Base-by-base conservation (phyloP, 2,329 filamentous ascomycete genomes). In the Chrysosphaeria jannelii region DNA sequence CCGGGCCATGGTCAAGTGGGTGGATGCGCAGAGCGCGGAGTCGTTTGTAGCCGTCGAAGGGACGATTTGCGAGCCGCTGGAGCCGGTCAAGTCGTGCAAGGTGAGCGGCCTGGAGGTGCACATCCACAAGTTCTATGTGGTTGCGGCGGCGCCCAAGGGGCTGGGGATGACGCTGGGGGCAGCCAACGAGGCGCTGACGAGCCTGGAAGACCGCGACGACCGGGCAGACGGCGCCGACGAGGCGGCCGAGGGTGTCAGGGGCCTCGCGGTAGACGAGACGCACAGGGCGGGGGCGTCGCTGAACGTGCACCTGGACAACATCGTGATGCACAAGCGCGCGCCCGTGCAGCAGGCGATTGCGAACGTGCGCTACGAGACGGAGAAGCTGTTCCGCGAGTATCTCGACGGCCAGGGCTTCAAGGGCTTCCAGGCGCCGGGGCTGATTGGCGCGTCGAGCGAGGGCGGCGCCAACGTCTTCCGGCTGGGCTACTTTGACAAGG, bases 1-100 rank as follows among this genome's bases (percentile, higher is more conserved):
- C 30, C 68, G 66, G 41, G 76, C 74, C 45, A 93, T 93, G 81
- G 74, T 91, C 40, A 93, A 93, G 50, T 93, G 72, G 62, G 64
- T 70, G 23, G 62, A 60, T 22, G 57, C 51, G 20, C 47, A 90
- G 33, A 69, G 62, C 38, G 54, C 68, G 21, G 81, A 91, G 52
- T 76, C 69, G 34, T 78, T 71, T 35, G 65, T 91, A 13, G 50
- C 66, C 19, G 65, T 91, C 29, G 72, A 88, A 37, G 85, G 70
- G 33, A 49, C 56, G 15, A 67, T 93, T 25, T 60, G 78, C 52
- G 69, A 70, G 47, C 72, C 79, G 0, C 57, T 70, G 12, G 76
- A 89, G 39, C 71, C 75, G 3, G 71, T 93, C 42, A 85, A 88
- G 48, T 85, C 74, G 38, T 74, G 74, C 28, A 66, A 63, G 10